Base-by-base conservation (phyloP, 208 protist genomes). In the Crithidia bombi region DNA sequence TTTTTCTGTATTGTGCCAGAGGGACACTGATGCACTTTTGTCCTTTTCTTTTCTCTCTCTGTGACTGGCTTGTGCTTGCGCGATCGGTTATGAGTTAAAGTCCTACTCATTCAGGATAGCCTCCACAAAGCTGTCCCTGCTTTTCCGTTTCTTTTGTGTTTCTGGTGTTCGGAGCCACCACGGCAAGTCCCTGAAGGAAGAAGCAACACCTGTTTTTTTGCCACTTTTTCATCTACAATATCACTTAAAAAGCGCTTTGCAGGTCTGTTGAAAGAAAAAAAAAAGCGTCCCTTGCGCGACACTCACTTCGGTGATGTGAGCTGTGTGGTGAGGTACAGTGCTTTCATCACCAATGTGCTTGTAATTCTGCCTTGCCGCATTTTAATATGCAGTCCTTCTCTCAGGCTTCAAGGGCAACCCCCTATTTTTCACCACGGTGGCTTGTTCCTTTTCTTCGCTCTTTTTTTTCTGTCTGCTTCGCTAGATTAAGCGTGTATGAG, bases 21-120 rank as follows among this genome's bases (percentile, higher is more conserved):
- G n/a, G n/a, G n/a, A n/a, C n/a, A n/a, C 30, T 35, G 12, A 23
- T 15, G 30, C 0, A 52, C 23, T 50, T 33, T 50, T 30, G 12
- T 15, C n/a, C 6, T 50, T 65, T 33, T 35, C 15, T 46, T 66
- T 21, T 56, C 49, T 55, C 36, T 68, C 41, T 57, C 57, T 41
- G 10, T 47, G 15, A 19, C 43, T 47, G 17, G 43, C 17, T 47
- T 19, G 15, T 47, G 17, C 21, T 47, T 19, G 17, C n/a, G 38
- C 43, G 38, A 30, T 39, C 19, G n/a, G 28, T 46, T 62, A 62
- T 46, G 33, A 62, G 23, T 47, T 6, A 23, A 19, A 47, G 43
- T 5, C 43, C 15, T 21, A 47, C 43, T 47, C 43, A 19, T 47
- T 23, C 43, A 32, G n/a, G 43, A 62, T 17, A 62, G 23, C 38